These are phyloP conservation scores for Schizophyllum amplum DNA, from an alignment of 1,284 basidiomycete species.

Conservation along the genomic window DNA sequence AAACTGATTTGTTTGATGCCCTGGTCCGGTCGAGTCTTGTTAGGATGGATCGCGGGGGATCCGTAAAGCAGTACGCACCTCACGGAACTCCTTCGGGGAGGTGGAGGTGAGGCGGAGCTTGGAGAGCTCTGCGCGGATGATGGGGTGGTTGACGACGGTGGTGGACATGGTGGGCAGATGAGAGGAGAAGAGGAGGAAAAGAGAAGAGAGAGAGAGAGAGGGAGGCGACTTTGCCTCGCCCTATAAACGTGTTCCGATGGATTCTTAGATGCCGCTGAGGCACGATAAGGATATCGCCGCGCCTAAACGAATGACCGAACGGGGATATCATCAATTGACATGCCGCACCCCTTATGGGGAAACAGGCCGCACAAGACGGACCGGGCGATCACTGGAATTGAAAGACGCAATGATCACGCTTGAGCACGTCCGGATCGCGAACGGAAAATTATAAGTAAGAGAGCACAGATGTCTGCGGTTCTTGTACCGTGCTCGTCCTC, in stretches of 20 bases:
- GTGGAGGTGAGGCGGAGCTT: constrained; percentile 60
- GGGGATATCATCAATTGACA: neutral
- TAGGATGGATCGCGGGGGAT: constrained; percentile 10
- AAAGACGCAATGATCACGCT: neutral
- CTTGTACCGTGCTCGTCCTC: neutral
- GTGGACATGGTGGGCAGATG: constrained; percentile 17
- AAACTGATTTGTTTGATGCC: constrained; percentile 66
- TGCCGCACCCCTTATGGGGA: neutral
- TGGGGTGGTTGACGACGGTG: constrained; percentile 61
- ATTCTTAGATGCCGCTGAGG: neutral
- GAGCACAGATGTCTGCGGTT: neutral
- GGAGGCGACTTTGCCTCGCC: neutral
- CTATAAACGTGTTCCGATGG: neutral
- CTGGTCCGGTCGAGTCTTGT: constrained; percentile 23
- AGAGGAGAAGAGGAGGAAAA: neutral
- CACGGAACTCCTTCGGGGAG: constrained; percentile 68
- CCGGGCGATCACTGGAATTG: neutral
- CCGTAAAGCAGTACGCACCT: constrained; percentile 34
- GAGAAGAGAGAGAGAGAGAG: neutral
- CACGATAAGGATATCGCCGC: neutral
- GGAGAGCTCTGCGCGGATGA: constrained; percentile 66
- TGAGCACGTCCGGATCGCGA: neutral
- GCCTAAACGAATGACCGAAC: neutral
- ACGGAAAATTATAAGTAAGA: neutral
- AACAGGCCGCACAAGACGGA: neutral